Evolutionary conservation across 768 basidiomycete genomes (phyloP).

Genomic region (Auricularia auricula-judae): DNA sequence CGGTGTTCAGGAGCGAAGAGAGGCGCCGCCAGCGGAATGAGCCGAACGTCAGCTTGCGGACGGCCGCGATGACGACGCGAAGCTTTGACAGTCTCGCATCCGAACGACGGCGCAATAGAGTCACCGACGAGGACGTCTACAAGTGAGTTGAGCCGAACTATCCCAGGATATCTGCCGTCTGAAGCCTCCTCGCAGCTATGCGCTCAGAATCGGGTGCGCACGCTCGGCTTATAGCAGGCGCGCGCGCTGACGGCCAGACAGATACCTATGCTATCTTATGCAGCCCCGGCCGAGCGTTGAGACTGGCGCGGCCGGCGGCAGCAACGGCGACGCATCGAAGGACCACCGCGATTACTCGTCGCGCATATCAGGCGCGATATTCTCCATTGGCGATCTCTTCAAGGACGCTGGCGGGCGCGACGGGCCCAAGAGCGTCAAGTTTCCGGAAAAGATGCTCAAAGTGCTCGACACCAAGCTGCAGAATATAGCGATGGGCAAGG

Average conservation of each 20-base stretch:
- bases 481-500: slow-evolving; percentile 88
- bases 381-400: slow-evolving; percentile 67
- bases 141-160: slow-evolving; percentile 39
- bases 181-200: slow-evolving; percentile 41
- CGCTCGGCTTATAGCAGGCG: slow-evolving; percentile 4
- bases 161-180: slow-evolving; percentile 1
- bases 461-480: slow-evolving; percentile 83
- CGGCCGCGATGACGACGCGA: slow-evolving; percentile 35
- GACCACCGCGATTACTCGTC: slow-evolving; percentile 58
- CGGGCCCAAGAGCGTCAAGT: slow-evolving; percentile 78
- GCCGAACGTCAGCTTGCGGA: neutral
- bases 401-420: slow-evolving; percentile 51
- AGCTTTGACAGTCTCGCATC: slow-evolving; percentile 65
- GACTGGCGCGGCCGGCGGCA: slow-evolving; percentile 5
- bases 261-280: slow-evolving; percentile 56
- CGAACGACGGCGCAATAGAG: slow-evolving; percentile 64
- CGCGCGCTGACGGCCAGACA: slow-evolving; percentile 20
- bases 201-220: slow-evolving; percentile 73
- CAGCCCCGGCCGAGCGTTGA: slow-evolving; percentile 28
- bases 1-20: too few species aligned
- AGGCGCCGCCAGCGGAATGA: too few species aligned
- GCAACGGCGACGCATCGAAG: slow-evolving; percentile 18
- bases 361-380: slow-evolving; percentile 52
- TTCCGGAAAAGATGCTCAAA: slow-evolving; percentile 89
- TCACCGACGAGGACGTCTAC: slow-evolving; percentile 79